Base-by-base conservation (phyloP, 345 rosid species). In the Balakata baccata region DNA sequence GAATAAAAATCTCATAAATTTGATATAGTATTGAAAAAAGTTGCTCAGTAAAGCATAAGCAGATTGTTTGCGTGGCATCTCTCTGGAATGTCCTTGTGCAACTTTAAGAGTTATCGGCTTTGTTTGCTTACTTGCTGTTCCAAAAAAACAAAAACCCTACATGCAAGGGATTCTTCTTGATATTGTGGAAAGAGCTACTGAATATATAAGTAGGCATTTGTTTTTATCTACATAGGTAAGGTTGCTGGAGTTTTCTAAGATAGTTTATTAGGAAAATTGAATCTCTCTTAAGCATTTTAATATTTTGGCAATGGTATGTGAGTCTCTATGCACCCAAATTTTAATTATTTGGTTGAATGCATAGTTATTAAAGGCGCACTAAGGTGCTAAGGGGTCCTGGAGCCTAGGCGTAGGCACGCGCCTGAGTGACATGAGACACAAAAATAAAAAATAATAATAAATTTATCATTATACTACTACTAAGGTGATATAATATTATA, bases 21-120 rank as follows among this genome's bases (percentile, higher is more conserved):
- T 63, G 54, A 29, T 16, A 14, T 38, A 64, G 5, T 14, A 14
- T 57, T 23, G 58, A 53, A 61, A 45, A 45, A 60, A 25, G 52
- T 23, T 49, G 45, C 53, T 10, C 29, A 60, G 29, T 29, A 39
- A 34, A 29, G 29, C 4, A 47, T 10, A 59, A 50, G 29, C 52
- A 52, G 43, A 22, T 18, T 3, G 7, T 52, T 52, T 1, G 11
- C 25, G n/a, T 18, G 23, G 59, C 25, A 54, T 54, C 10, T n/a
- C 59, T 54, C 59, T 54, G 18, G 47, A 43, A 43, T 43, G 43
- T 51, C 38, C 23, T 73, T 73, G 6, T 64, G 59, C 67, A 64
- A 52, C 61, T 64, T 20, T 25, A 13, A 29, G 34, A 29, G 49
- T 12, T 14, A 29, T 12, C 9, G 16, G 34, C 7, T 49, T 39